Base-by-base conservation (phyloP, 768 basidiomycete species). In the Suillus alpinus region DNA sequence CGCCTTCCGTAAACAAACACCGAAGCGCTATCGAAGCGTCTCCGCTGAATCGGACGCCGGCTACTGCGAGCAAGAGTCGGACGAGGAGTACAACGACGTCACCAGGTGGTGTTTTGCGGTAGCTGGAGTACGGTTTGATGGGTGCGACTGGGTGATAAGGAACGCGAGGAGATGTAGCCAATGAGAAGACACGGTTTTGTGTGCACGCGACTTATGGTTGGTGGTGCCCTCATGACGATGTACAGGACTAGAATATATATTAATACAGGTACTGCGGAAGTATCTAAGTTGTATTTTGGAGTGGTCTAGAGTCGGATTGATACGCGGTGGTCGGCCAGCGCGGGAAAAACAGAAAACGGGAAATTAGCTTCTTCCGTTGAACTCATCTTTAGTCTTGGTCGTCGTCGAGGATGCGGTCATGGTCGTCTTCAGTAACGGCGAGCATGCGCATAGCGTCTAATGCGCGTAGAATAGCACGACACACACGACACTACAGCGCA, bases 1-100 rank as follows among this genome's bases (percentile, higher is more conserved):
- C 76, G 16, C 71, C 74, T 29, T 71, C 77, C 3, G 74, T 79
- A 65, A 77, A 74, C 59, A 77, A 67, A 56, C 73, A 79, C 36
- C 73, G 77, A 3, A 68, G 65, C 8, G 62, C 57, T 58, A 68
- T 77, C 64, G 63, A 62, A 5, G 29, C 62, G 13, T 61, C 59
- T 29, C 46, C 60, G 8, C 43, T 50, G 23, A 52, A 64, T 20
- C 41, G 57, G 7, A 20, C 50, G 12, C 39, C 63, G 32, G 40
- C 56, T 37, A 39, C 60, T 3, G 47, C 46, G 52, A 58, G 34
- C 7, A 75, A 71, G 58, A 68, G 63, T 59, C 64, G 73, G 49
- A 67, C 71, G 58, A 62, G 59, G 10, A 74, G 71, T 31, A 50
- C 66, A 58, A 62, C 70, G 59, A 73, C 71, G 56, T 72, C 71